Evolutionary conservation across 2,329 filamentous ascomycete genomes (phyloP).

Genomic region (Ophiostoma fasciatum): DNA sequence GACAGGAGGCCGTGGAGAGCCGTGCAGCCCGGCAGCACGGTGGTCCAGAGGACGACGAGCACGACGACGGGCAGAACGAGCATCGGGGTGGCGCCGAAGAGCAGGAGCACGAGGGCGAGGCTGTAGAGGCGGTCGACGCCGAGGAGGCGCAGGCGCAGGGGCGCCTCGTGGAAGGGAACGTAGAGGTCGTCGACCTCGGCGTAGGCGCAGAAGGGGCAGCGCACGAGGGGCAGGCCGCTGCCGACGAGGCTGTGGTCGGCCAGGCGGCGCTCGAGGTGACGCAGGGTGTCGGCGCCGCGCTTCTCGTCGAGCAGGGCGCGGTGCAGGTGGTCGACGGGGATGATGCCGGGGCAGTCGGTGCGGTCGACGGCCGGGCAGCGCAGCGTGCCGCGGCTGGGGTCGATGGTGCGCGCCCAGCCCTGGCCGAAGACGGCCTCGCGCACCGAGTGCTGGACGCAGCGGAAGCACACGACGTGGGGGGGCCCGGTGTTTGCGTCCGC

Average conservation of each 20-base stretch:
- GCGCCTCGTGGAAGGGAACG: slow-evolving; percentile 37
- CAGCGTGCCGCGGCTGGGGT: slow-evolving; percentile 57
- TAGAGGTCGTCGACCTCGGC: slow-evolving; percentile 75
- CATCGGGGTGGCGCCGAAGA: slow-evolving; percentile 40
- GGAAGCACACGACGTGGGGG: slow-evolving; percentile 64
- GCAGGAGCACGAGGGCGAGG: slow-evolving; percentile 34
- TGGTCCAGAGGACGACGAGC: slow-evolving; percentile 12
- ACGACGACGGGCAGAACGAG: slow-evolving; percentile 36
- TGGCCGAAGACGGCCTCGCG: slow-evolving; percentile 88
- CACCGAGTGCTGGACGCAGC: slow-evolving; percentile 67
- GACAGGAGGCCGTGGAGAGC: slow-evolving; percentile 19
- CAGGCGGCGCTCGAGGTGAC: slow-evolving; percentile 64
- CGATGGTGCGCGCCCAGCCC: slow-evolving; percentile 71
- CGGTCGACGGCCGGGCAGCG: slow-evolving; percentile 67
- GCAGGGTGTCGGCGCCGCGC: slow-evolving; percentile 55
- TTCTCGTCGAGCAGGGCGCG: slow-evolving; percentile 57
- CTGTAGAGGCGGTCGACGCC: slow-evolving; percentile 33
- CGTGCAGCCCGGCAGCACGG: slow-evolving; percentile 28
- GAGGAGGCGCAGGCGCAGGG: slow-evolving; percentile 41
- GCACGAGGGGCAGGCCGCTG: slow-evolving; percentile 59
- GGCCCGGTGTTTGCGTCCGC: neutral
- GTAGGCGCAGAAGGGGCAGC: slow-evolving; percentile 84
- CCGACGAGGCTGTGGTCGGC: slow-evolving; percentile 62
- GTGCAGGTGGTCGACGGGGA: slow-evolving; percentile 54
- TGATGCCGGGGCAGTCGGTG: slow-evolving; percentile 56